Evolutionary conservation across 768 basidiomycete genomes (phyloP), one percentile per base, ranked within the genome.

Genomic region (Termitomyces sp.): DNA sequence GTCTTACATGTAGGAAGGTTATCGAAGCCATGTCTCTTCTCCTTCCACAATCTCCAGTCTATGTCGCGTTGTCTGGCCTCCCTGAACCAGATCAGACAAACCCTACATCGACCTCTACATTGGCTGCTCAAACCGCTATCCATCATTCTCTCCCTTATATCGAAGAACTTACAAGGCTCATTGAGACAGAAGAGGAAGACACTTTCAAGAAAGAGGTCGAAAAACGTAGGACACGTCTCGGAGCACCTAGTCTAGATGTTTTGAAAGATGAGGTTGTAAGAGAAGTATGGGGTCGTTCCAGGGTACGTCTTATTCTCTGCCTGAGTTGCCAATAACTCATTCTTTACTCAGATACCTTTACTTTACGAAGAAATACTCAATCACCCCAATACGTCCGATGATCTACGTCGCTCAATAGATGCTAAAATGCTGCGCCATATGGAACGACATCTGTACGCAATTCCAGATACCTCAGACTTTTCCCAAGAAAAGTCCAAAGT

Each of bases 311-410:
- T 54, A 46, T 5, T 53, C 46, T 1, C 18, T 46, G 53, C 14
- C 5, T 55, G 41, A 51, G 18, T 43, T 46, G 0, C 18, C 31
- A 31, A 31, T 3, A 47, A 49, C 65, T 65, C 3, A 68, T 39
- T 51, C 6, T 20, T 37, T 13, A 50, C 41, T n/a, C 60, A 91
- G 88, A 73, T 96, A 32, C 90, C 90, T 1, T 66, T 60, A 0
- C 71, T 94, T 29, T 96, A 94, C 62, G 75, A 84, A 32, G 88
- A 93, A 62, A 74, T 95, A n/a, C 70, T 94, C 32, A 87, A 86
- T 58, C 94, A 96, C 63, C 90, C 88, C 0, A 76, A 79, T 61
- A 88, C 94, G 0, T 75, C 85, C 0, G 92, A 95, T 63, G 84
- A 86, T 5, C 72, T 91, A n/a, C 87, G 93, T n/a, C 78, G 89